Percentiles rank a stretch among this genome's conserved stretches.
These are phyloP conservation scores for Yamadazyma ubonensis DNA, from an alignment of 805 yeast genomes.

Conservation along the genomic window DNA sequence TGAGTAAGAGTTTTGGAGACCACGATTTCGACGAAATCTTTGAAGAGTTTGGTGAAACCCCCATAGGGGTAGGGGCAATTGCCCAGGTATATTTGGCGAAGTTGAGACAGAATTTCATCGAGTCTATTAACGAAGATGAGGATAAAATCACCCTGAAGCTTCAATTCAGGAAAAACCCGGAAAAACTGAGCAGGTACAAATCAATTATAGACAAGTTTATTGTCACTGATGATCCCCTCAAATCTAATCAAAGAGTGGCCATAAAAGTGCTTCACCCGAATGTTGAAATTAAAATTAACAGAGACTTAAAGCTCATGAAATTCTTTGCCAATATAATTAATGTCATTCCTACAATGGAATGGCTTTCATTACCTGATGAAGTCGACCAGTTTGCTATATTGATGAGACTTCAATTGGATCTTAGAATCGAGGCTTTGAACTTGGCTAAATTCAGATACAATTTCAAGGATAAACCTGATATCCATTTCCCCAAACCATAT, in stretches of 20 bases:
- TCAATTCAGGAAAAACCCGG: constrained; percentile 14
- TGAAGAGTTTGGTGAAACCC: constrained; percentile 69
- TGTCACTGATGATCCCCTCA: constrained; percentile 35
- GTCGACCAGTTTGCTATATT: constrained; percentile 82
- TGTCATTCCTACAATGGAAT: constrained; percentile 89
- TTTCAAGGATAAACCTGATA: constrained; percentile 55
- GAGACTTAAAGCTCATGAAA: constrained; percentile 83
- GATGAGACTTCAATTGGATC: constrained; percentile 87
- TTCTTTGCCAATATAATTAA: constrained; percentile 74
- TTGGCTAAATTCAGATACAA: constrained; percentile 68
- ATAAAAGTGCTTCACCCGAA: constrained; percentile 91
- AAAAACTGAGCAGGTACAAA: constrained; percentile 13
- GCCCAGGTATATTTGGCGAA: constrained; percentile 90
- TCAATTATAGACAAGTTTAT: constrained; percentile 31
- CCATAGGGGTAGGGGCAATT: constrained; percentile 97
- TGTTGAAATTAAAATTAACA: constrained; percentile 65
- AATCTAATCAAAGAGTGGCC: constrained; percentile 65
- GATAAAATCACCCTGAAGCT: constrained; percentile 18
- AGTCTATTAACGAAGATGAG: constrained; percentile 31
- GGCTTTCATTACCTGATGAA: constrained; percentile 94
- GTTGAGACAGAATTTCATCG: constrained; percentile 47
- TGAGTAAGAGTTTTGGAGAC: constrained; percentile 55
- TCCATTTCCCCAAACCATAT: constrained; percentile 80
- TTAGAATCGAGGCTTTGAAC: constrained; percentile 86
- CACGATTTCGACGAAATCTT: constrained; percentile 70